These are phyloP conservation scores for Betula pendula DNA, from an alignment of 306 rosid genomes.

Conservation along the genomic window DNA sequence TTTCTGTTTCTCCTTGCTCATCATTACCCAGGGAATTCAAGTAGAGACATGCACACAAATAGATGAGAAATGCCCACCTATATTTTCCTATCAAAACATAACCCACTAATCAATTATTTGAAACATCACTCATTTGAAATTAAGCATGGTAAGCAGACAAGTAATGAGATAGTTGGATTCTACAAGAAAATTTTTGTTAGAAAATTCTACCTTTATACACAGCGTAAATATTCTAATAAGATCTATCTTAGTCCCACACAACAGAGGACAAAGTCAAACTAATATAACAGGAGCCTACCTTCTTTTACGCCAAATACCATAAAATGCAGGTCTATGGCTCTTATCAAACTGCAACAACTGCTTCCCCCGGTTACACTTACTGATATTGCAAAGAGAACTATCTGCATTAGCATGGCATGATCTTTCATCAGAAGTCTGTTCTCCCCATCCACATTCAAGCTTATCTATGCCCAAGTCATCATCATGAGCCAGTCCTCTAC, in stretches of 20 bases:
- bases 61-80: neutral
- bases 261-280: conserved; percentile 8
- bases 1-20: neutral
- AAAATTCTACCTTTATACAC: neutral
- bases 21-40: neutral
- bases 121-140: neutral
- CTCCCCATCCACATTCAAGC: conserved; percentile 57
- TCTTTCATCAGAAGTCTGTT: conserved; percentile 37
- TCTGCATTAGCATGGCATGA: conserved; percentile 40
- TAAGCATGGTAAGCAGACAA: neutral
- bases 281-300: conserved; percentile 51
- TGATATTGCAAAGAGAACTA: conserved; percentile 38
- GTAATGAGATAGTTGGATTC: neutral
- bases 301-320: conserved; percentile 74
- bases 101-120: neutral
- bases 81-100: neutral
- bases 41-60: neutral
- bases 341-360: conserved; percentile 90
- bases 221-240: neutral
- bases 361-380: conserved; percentile 43
- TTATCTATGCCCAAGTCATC: conserved; percentile 54
- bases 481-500: conserved; percentile 47
- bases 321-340: conserved; percentile 87
- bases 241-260: conserved; percentile 1
- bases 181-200: neutral